phyloP scores from a whole-genome alignment of 2,329 filamentous ascomycete genomes.

The Aspergillus puulaauensis region DNA sequence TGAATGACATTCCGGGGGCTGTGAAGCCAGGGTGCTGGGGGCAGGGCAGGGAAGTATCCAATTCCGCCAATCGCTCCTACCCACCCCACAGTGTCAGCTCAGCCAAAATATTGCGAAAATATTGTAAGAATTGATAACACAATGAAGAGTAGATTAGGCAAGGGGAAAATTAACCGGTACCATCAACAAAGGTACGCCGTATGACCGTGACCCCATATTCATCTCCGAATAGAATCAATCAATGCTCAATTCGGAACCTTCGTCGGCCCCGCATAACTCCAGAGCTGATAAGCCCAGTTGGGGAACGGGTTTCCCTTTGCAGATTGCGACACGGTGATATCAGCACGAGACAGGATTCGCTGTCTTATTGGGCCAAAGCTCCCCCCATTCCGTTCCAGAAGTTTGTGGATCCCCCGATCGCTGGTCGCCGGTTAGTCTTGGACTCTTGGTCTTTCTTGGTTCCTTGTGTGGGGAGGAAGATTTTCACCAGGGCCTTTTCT shows the following conservation, averaged over 20 bases:
- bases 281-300: slow-evolving; percentile 16
- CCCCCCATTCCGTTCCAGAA: slow-evolving; percentile 25
- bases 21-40: too few species aligned
- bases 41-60: neutral
- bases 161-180: neutral
- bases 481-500: neutral
- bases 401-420: slow-evolving; percentile 23
- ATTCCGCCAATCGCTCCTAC: slow-evolving; percentile 11
- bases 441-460: neutral
- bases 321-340: slow-evolving; percentile 20
- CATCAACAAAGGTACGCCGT: neutral
- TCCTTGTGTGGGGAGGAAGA: slow-evolving; percentile 21
- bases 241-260: slow-evolving; percentile 13
- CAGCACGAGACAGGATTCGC: slow-evolving; percentile 14
- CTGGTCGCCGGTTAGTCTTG: slow-evolving; percentile 15
- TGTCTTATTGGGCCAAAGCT: slow-evolving; percentile 14
- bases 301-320: slow-evolving; percentile 9
- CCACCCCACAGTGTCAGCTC: neutral
- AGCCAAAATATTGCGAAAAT: neutral
- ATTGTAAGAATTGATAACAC: neutral
- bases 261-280: slow-evolving; percentile 20
- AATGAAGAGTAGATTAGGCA: neutral
- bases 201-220: neutral
- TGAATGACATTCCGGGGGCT: too few species aligned
- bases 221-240: neutral